Evolutionary conservation across 257 asterid genomes (phyloP).

Genomic region (Solanum ossicruentum): DNA sequence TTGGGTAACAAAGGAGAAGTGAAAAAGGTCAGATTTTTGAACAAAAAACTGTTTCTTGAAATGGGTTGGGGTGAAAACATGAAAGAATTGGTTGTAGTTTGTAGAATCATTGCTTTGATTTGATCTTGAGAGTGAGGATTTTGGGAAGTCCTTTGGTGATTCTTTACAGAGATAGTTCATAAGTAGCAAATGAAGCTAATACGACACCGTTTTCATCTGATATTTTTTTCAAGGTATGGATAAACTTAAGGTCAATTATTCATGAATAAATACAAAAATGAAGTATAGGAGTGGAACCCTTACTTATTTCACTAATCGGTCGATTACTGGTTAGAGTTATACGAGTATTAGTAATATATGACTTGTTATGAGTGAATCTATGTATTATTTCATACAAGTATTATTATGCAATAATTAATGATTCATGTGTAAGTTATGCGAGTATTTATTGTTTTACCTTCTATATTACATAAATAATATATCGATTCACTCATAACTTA

Average conservation of each 20-base stretch:
- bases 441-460: too few species aligned
- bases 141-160: neutral
- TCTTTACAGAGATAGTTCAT: neutral
- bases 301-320: too few species aligned
- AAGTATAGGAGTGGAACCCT: neutral
- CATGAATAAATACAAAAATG: neutral
- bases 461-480: too few species aligned
- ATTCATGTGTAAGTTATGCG: too few species aligned
- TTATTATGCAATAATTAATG: too few species aligned
- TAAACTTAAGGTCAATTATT: neutral
- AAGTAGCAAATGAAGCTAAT: neutral
- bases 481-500: too few species aligned
- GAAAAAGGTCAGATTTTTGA: slow-evolving; percentile 21
- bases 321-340: too few species aligned
- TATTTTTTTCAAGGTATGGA: neutral
- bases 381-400: too few species aligned
- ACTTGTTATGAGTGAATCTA: too few species aligned
- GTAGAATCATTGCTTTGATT: slow-evolving; percentile 42
- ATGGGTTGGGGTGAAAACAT: slow-evolving; percentile 8
- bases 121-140: neutral
- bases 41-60: slow-evolving; percentile 7
- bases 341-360: too few species aligned
- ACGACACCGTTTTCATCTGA: neutral
- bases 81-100: slow-evolving; percentile 11
- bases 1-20: slow-evolving; percentile 22